Evolutionary conservation across 192 early-diverging fungal genomes (phyloP).

Genomic region (Podila epigama): DNA sequence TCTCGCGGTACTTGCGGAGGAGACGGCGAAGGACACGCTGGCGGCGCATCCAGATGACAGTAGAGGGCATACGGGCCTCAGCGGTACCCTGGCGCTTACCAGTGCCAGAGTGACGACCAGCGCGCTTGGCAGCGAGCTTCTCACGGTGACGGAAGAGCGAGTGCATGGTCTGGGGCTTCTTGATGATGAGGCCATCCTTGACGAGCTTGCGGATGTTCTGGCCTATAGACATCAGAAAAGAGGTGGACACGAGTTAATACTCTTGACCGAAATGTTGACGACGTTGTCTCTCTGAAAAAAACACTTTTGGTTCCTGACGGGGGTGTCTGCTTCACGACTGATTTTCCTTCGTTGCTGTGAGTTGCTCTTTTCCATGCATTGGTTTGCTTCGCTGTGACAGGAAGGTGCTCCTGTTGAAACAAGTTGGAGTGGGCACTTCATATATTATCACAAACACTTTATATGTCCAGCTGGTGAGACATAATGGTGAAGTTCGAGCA

Average conservation of each 20-base stretch:
- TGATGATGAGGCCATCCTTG: constrained; percentile 97
- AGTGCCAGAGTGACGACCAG: constrained; percentile 93
- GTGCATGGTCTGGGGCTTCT: constrained; percentile 85
- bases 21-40: constrained; percentile 95
- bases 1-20: constrained; percentile 95
- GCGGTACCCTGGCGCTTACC: constrained; percentile 96
- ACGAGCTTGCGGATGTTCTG: constrained; percentile 97
- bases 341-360: too few species aligned
- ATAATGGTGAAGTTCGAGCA: too few species aligned
- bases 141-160: constrained; percentile 95
- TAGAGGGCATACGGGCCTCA: constrained; percentile 96
- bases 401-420: too few species aligned
- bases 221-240: too few species aligned
- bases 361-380: too few species aligned
- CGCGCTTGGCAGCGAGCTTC: constrained; percentile 92
- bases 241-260: not conserved
- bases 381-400: too few species aligned
- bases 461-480: too few species aligned
- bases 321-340: too few species aligned
- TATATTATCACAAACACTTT: too few species aligned
- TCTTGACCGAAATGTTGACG: not conserved
- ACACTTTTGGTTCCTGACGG: too few species aligned
- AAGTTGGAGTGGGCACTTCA: too few species aligned
- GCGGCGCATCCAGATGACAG: constrained; percentile 97
- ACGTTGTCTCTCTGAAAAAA: not conserved